phyloP scores from a whole-genome alignment of 2,329 filamentous ascomycete species.

The Pseudocercospora eumusae region DNA sequence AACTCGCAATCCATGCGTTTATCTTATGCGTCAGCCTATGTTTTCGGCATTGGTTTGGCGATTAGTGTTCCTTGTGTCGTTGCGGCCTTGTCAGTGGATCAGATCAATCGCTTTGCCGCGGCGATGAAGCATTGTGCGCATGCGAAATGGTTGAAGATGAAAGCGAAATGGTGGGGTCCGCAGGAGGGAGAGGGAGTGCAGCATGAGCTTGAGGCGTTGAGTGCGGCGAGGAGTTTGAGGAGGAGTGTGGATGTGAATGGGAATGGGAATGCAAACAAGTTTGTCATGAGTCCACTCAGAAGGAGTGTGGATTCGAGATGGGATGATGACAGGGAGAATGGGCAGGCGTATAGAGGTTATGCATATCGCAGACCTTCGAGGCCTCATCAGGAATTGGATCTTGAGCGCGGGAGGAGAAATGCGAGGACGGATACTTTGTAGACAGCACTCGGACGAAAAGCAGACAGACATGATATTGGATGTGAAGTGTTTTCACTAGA shows the following conservation, averaged over 20 bases:
- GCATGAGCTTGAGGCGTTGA: constrained; percentile 14
- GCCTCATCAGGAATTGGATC: constrained; percentile 14
- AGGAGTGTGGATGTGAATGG: constrained; percentile 24
- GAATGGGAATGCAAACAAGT: constrained; percentile 21
- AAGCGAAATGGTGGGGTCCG: constrained; percentile 2
- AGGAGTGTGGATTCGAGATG: constrained; percentile 18
- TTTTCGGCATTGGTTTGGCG: constrained; percentile 58
- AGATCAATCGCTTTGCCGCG: constrained; percentile 19
- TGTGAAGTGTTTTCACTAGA: neutral
- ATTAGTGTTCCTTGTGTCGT: constrained; percentile 49
- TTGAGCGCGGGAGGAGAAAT: constrained; percentile 22
- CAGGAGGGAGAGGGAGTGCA: constrained; percentile 8
- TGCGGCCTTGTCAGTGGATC: constrained; percentile 26
- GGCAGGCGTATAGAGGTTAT: constrained; percentile 1
- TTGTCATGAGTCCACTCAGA: constrained; percentile 16
- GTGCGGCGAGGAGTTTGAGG: constrained; percentile 24
- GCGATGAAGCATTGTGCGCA: constrained; percentile 10
- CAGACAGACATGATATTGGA: neutral
- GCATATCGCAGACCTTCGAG: constrained; percentile 10
- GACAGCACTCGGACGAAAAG: neutral
- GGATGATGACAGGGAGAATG: constrained; percentile 4
- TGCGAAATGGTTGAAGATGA: constrained; percentile 9
- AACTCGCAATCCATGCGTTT: constrained; percentile 33
- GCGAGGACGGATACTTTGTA: constrained; percentile 16
- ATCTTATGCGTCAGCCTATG: constrained; percentile 57